Evolutionary conservation across 2,329 filamentous ascomycete genomes (phyloP).

Genomic region (Aphanocladium album): DNA sequence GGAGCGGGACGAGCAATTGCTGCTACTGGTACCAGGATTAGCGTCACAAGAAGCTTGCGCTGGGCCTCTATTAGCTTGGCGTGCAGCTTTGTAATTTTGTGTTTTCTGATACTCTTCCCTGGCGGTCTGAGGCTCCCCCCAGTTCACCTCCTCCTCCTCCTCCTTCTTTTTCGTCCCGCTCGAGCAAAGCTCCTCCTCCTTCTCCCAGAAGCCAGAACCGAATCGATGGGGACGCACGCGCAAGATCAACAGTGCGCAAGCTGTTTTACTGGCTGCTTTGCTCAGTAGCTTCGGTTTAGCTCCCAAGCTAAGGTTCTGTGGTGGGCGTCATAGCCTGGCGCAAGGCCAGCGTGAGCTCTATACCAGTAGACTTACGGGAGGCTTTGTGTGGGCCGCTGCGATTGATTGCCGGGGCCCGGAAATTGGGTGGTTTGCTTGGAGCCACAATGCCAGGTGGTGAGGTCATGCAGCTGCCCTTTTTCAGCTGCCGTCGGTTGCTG

Average conservation of each 20-base stretch:
- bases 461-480: constrained; percentile 9
- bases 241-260: constrained; percentile 5
- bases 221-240: background rate
- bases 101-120: background rate
- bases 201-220: background rate
- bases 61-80: constrained; percentile 6
- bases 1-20: background rate
- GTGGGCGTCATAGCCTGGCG: constrained; percentile 3
- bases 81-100: background rate
- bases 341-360: background rate
- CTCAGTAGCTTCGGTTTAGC: constrained; percentile 5
- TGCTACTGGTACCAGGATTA: background rate
- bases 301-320: background rate
- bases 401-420: constrained; percentile 10
- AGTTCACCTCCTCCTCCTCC: background rate
- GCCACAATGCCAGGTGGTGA: background rate
- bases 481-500: too few relatives aligned
- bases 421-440: constrained; percentile 6
- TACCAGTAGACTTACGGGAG: too few relatives aligned
- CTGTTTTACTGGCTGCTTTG: constrained; percentile 4
- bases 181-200: background rate
- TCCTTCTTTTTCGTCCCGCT: too few relatives aligned
- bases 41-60: background rate
- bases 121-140: background rate
- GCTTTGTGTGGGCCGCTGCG: constrained; percentile 6